Evolutionary conservation across 495 filamentous ascomycete species (phyloP), one percentile per base, ranked within the genome.

Genomic region (Lasiosphaeria ovina): DNA sequence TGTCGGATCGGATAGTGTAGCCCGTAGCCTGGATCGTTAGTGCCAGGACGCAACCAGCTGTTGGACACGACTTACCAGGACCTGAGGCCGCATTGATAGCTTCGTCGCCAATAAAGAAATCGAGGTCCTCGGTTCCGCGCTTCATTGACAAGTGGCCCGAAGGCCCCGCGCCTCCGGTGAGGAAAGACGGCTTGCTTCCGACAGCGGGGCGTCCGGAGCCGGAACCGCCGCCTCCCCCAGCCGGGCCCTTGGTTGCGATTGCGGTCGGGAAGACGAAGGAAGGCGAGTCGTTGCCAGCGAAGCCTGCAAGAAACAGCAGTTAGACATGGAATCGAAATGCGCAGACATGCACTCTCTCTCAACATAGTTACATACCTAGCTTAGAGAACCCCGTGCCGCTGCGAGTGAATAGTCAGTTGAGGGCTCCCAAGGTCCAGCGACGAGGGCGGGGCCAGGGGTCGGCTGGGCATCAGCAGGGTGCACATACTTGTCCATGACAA

Each of bases 401-500:
- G 71, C 38, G 68, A 60, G 42, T 31, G 36, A 56, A 61, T 60
- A 48, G 74, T 72, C 49, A 72, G 70, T 58, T 11, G 40, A 58
- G 44, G n/a, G 54, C 35, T 53, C 60, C 51, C 11, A 35, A 50
- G 59, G 24, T 24, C 24, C 2, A 24, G 24, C 24, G 2, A 24
- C 51, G 48, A 52, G 52, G 45, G 69, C 56, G 63, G 65, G 65
- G 66, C 61, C 62, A 45, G 61, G 40, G 53, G 51, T 62, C 35
- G 50, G 55, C 10, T 62, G 53, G 45, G 48, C 52, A 61, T 45
- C 64, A 56, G 59, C 44, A 45, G 52, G 32, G 10, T 50, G 61
- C 60, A 83, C 94, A 68, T 87, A 98, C 94, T 98, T 98, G 94
- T 98, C 94, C 91, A 98, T 98, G 91, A 98, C 94, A 97, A 98